phyloP scores from a whole-genome alignment of 441 rosid genomes.

The Pelargonium australe region DNA sequence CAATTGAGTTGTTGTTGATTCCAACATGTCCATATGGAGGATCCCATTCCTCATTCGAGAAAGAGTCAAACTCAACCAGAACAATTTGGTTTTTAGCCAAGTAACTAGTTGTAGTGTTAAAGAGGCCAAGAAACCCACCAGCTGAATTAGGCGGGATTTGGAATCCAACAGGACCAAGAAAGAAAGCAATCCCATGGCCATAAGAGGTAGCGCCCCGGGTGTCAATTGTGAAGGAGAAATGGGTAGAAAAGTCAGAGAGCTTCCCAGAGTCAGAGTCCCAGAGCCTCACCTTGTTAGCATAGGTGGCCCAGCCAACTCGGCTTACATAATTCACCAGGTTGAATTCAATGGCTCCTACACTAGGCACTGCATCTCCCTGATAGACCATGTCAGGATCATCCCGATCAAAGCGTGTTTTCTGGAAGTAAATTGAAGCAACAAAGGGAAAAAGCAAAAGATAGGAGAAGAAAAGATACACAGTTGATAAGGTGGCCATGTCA shows the following conservation, averaged over 20 bases:
- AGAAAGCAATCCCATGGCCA: conserved; percentile 44
- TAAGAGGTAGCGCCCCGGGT: neutral
- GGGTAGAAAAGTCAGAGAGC: conserved; percentile 18
- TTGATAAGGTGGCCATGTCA: too few relatives aligned
- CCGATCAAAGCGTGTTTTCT: too few relatives aligned
- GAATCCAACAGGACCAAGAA: conserved; percentile 38
- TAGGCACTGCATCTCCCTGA: too few relatives aligned
- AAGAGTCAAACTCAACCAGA: conserved; percentile 43
- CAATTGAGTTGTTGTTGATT: conserved; percentile 31
- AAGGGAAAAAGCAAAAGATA: too few relatives aligned
- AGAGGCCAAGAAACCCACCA: conserved; percentile 42
- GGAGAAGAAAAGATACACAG: too few relatives aligned
- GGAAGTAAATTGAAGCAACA: too few relatives aligned
- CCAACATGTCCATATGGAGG: conserved; percentile 39
- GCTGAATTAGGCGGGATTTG: conserved; percentile 43
- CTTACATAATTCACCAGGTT: too few relatives aligned
- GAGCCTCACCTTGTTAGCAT: too few relatives aligned
- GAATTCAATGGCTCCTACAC: too few relatives aligned
- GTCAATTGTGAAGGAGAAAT: too few relatives aligned
- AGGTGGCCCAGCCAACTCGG: too few relatives aligned
- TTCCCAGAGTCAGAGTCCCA: neutral
- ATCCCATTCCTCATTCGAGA: conserved; percentile 40
- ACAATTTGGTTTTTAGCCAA: conserved; percentile 26
- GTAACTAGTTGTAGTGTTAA: conserved; percentile 27
- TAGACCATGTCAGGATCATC: too few relatives aligned